Evolutionary conservation across 192 early-diverging fungal species (phyloP).

Genomic region (Podila clonocystis): DNA sequence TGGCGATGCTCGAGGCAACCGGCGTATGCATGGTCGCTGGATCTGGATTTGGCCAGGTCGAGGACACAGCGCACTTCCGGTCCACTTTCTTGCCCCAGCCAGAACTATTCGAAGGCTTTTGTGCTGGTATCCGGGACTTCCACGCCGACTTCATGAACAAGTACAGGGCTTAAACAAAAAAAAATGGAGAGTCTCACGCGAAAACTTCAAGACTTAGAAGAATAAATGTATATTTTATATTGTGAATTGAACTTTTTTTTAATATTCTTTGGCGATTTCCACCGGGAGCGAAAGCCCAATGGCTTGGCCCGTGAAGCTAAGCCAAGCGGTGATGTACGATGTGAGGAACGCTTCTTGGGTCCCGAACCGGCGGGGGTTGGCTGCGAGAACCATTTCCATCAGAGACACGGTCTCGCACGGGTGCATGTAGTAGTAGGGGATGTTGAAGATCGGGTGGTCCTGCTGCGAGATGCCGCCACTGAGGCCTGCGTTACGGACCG

Average conservation of each 20-base stretch:
- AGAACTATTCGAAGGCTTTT: constrained; percentile 92
- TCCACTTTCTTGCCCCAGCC: constrained; percentile 96
- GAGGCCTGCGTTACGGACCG: constrained; percentile 40
- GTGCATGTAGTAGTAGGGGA: constrained; percentile 70
- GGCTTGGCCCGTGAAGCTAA: constrained; percentile 45
- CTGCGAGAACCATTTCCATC: constrained; percentile 48
- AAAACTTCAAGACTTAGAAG: too few relatives aligned
- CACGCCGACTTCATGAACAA: constrained; percentile 83
- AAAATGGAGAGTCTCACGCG: background rate
- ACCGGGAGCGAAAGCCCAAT: constrained; percentile 25
- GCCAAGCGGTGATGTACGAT: constrained; percentile 34
- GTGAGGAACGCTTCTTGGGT: constrained; percentile 9
- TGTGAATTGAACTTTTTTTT: background rate
- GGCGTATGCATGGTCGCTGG: constrained; percentile 98
- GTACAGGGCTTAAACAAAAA: constrained; percentile 55
- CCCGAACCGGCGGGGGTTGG: background rate
- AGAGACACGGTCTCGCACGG: constrained; percentile 69
- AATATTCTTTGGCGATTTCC: background rate
- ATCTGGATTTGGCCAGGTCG: constrained; percentile 90
- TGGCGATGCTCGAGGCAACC: constrained; percentile 92
- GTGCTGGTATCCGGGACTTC: constrained; percentile 76
- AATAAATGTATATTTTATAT: too few relatives aligned
- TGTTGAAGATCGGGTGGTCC: constrained; percentile 65
- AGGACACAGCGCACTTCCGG: constrained; percentile 94
- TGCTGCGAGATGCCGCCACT: constrained; percentile 56